Base-by-base conservation (phyloP, 2,329 filamentous ascomycete genomes). In the Colletotrichum limetticola region DNA sequence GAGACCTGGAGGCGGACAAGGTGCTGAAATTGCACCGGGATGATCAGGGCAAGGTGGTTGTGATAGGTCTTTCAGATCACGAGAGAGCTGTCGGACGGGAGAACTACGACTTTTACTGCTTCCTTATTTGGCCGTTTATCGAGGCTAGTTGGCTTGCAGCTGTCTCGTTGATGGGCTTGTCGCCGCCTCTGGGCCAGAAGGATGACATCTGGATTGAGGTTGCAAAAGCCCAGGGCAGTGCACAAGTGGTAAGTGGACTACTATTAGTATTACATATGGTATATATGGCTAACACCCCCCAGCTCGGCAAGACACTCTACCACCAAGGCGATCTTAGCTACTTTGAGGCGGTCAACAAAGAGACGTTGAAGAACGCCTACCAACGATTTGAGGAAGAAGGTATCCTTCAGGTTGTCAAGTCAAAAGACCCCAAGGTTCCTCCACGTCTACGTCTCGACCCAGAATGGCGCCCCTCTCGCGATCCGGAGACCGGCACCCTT, bases 31-130 rank as follows among this genome's bases (percentile, higher is more conserved):
- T 97, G 19, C 89, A 90, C 12, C 87, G 91, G 16, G 84, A 89
- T 49, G 83, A 86, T 0, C 83, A 86, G 5, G 87, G 86, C 0
- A 86, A 88, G 0, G 88, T 95, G n/a, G 85, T 86, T 1, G 90
- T 86, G 68, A 85, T 98, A 49, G 94, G 95, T 5, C 86, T 99
- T 8, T 92, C 93, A 22, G 90, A 93, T 6, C 84, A 89, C 3
- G 97, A 99, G 82, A 89, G 95, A 22, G 87, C 89, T 35, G 91
- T 89, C 7, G 97, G 97, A 1, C 88, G 96, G 49, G 97, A 99
- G 82, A 98, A 98, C 78, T 99, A 94, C 78, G 97, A 99, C 80
- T 99, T 99, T 83, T 98, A 98, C 84, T 98, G 96, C 84, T 99
- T 98, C 87, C 85, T 99, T 24, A 95, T 99, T 75, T 99, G 97